Base-by-base conservation (phyloP, 106 monocot genomes). In the Allium fistulosum region DNA sequence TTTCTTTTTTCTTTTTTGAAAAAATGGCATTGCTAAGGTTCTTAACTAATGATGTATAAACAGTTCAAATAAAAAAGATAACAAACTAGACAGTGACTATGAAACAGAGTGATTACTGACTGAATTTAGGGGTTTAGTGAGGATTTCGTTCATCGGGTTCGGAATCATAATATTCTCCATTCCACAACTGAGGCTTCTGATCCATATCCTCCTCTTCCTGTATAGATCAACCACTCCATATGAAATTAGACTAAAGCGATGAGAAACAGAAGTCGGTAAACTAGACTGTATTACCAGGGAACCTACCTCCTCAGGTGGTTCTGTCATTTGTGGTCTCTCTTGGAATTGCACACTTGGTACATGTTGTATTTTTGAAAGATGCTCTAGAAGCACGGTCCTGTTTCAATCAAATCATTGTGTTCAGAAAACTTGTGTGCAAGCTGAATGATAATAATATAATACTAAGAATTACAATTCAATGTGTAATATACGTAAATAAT, bases 311-410 rank as follows among this genome's bases (percentile, higher is more conserved):
- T 79, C 79, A 37, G 79, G 79, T 57, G 79, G 74, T 63, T 74
- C 79, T 64, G 69, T 74, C 48, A 53, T 67, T 64, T 73, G 79
- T 63, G 74, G 79, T 64, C 79, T 79, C 27, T 62, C 79, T 58
- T 79, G 73, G 69, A 79, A 79, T 46, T 74, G 79, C 57, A 79
- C 69, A 58, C 79, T 79, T 15, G 79, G 79, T 51, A 57, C 73
- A 64, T 79, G 79, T 64, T 79, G 62, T 63, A 79, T 69, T 65
- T 61, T 79, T 51, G 79, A 74, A 51, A 79, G 73, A 49, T 79
- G 79, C 53, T 79, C 79, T 69, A 79, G 45, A 63, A 79, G 79
- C 62, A 74, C 69, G 69, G 53, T 69, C 58, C 79, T 79, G 46
- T 11, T 67, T 48, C 15, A 49, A 60, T 52, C 51, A 78, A 61